A percentile compares a stretch with the other conserved stretches of the same genome.
Evolutionary conservation across 2,329 filamentous ascomycete species (phyloP).

Genomic region (Alternaria brassicae): DNA sequence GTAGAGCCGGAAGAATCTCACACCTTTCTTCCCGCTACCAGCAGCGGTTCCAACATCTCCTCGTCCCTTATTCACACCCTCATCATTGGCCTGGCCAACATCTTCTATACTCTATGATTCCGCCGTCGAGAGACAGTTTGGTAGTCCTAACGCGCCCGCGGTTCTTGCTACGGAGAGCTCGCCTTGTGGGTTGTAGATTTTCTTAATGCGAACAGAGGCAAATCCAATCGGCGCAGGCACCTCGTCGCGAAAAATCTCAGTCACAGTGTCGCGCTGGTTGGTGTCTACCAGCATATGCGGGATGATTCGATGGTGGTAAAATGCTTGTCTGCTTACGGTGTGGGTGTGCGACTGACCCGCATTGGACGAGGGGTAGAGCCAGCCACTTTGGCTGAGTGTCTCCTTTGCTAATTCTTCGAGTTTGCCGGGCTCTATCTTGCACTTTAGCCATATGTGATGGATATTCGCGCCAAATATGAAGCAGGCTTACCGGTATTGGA

Average conservation of each 20-base stretch:
- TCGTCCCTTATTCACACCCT: slow-evolving; percentile 21
- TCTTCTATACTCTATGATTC: slow-evolving; percentile 64
- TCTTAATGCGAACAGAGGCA: slow-evolving; percentile 70
- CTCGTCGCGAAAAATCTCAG: slow-evolving; percentile 66
- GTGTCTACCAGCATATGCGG: slow-evolving; percentile 68
- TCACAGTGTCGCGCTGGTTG: slow-evolving; percentile 63
- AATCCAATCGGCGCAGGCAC: slow-evolving; percentile 69
- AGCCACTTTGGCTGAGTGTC: slow-evolving; percentile 64
- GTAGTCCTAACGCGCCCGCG: slow-evolving; percentile 65
- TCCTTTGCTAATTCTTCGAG: slow-evolving; percentile 66
- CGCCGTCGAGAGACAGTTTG: slow-evolving; percentile 67
- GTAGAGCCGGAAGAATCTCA: slow-evolving; percentile 70
- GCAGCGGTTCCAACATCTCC: slow-evolving; percentile 7
- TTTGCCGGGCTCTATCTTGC: slow-evolving; percentile 59
- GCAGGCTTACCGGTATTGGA: slow-evolving; percentile 59
- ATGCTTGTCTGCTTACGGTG: slow-evolving; percentile 67
- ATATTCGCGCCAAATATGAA: neutral
- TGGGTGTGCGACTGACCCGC: slow-evolving; percentile 62
- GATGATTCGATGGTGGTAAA: slow-evolving; percentile 69
- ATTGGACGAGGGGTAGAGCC: slow-evolving; percentile 66
- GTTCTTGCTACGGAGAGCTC: slow-evolving; percentile 67
- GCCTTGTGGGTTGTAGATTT: slow-evolving; percentile 66
- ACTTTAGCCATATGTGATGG: neutral
- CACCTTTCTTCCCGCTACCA: slow-evolving; percentile 21
- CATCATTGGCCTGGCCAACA: slow-evolving; percentile 63